Percentiles rank a stretch among this genome's conserved stretches.
phyloP scores from a whole-genome alignment of 257 asterid species.

The Lavandula angustifolia region DNA sequence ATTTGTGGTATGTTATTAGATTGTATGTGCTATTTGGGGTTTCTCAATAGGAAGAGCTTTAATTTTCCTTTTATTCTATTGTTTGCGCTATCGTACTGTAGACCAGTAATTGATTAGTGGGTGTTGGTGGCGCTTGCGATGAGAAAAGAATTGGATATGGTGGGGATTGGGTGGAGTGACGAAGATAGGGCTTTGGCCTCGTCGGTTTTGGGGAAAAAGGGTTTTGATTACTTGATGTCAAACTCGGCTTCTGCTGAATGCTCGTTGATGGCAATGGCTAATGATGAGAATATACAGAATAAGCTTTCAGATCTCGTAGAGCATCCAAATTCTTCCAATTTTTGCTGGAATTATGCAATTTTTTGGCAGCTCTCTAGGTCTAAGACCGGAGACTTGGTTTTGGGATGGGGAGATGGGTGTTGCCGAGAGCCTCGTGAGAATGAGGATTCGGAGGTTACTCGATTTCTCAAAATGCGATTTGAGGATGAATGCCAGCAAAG shows the following conservation, averaged over 20 bases:
- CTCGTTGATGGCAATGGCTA: slow-evolving; percentile 65
- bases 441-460: slow-evolving; percentile 55
- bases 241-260: slow-evolving; percentile 64
- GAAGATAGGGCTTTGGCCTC: slow-evolving; percentile 75
- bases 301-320: slow-evolving; percentile 92
- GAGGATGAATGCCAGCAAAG: slow-evolving; percentile 73
- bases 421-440: slow-evolving; percentile 82
- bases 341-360: slow-evolving; percentile 84
- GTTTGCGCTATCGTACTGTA: slow-evolving; percentile 11
- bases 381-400: slow-evolving; percentile 65
- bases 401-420: slow-evolving; percentile 95
- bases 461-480: slow-evolving; percentile 44
- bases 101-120: slow-evolving; percentile 17
- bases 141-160: slow-evolving; percentile 45
- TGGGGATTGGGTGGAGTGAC: slow-evolving; percentile 51
- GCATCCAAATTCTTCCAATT: slow-evolving; percentile 47
- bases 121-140: slow-evolving; percentile 7
- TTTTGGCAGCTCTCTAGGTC: slow-evolving; percentile 87
- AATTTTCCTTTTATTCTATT: slow-evolving; percentile 1
- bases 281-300: slow-evolving; percentile 69
- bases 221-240: slow-evolving; percentile 69
- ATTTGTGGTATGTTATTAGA: slow-evolving; percentile 10
- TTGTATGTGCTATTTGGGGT: slow-evolving; percentile 30
- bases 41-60: slow-evolving; percentile 23
- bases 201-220: slow-evolving; percentile 71